Evolutionary conservation across 2,329 filamentous ascomycete genomes (phyloP).

Genomic region (Rugonectria rugulosa): DNA sequence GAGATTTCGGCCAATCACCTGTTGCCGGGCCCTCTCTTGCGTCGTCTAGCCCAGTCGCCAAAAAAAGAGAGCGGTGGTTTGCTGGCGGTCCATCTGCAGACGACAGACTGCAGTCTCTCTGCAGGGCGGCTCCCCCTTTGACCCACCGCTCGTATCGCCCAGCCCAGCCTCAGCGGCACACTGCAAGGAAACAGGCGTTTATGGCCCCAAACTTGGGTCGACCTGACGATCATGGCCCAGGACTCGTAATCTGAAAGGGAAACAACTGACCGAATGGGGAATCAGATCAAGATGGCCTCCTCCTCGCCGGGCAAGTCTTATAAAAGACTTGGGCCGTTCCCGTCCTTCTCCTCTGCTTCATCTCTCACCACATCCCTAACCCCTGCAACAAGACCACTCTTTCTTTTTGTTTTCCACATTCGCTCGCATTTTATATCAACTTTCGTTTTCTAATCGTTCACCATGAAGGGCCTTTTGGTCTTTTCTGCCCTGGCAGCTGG

Average conservation of each 20-base stretch:
- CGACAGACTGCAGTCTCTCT: too few species aligned
- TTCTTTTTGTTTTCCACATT: not conserved
- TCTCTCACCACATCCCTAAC: not conserved
- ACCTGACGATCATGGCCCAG: too few species aligned
- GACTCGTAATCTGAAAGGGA: not conserved
- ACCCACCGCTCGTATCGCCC: not conserved
- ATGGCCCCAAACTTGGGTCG: not conserved
- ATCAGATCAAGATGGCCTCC: not conserved
- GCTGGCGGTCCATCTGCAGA: too few species aligned
- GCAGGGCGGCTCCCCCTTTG: not conserved
- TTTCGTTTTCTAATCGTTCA: not conserved
- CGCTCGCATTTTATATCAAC: not conserved
- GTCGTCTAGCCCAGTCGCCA: not conserved
- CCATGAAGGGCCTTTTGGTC: constrained; percentile 19
- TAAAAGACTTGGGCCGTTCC: not conserved
- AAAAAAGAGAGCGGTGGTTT: not conserved
- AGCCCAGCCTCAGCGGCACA: not conserved
- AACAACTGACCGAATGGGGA: not conserved
- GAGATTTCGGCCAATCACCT: too few species aligned
- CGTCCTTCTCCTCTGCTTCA: not conserved
- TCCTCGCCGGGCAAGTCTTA: not conserved
- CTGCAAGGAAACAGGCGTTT: not conserved
- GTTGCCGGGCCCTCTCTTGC: not conserved
- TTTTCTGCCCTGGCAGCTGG: constrained; percentile 13
- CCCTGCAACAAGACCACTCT: not conserved